Base-by-base conservation (phyloP, 768 basidiomycete genomes). In the Russula vinacea region DNA sequence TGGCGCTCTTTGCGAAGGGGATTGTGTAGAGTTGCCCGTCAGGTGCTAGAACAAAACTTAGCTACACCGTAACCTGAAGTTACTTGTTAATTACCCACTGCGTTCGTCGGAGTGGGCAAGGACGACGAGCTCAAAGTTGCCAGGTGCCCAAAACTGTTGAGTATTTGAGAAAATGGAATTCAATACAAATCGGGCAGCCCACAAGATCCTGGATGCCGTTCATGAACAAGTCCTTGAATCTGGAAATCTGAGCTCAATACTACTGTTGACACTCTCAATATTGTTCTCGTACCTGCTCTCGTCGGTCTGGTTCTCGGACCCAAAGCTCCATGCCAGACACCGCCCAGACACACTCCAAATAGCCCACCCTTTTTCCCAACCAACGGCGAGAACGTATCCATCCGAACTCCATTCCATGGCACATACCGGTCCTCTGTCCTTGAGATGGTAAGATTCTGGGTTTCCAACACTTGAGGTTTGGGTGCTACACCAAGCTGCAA, bases 1-100 rank as follows among this genome's bases (percentile, higher is more conserved):
- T 89, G 2, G 94, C 92, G 72, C 93, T 96, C 77, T 96, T 97
- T 7, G 94, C 94, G 73, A 98, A 97, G 3, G 96, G 92, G 22
- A 98, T 79, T 14, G 85, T 79, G 73, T 92, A 95, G 9, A 97
- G 74, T 72, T 95, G 90, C 11, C 84, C 86, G 60, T 86, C 83
- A 54, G 74, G 68, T 69, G 77, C 88, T 90, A 66, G 53, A 39
- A 58, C 58, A 53, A 66, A 68, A 61, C 4, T 49, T 24, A 55
- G 33, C 17, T 45, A 33, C 7, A 19, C 14, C 8, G n/a, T 14
- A 0, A 16, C 62, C 26, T 61, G 66, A 55, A 37, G n/a, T 3
- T 32, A 35, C 26, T 32, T 44, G 42, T 32, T 9, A 35, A 29
- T 16, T 40, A 72, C 78, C 70, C 62, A 89, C 88, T 81, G 65